These are phyloP conservation scores for Raphanus raphanistrum DNA, from an alignment of 345 rosid genomes.

Conservation along the genomic window DNA sequence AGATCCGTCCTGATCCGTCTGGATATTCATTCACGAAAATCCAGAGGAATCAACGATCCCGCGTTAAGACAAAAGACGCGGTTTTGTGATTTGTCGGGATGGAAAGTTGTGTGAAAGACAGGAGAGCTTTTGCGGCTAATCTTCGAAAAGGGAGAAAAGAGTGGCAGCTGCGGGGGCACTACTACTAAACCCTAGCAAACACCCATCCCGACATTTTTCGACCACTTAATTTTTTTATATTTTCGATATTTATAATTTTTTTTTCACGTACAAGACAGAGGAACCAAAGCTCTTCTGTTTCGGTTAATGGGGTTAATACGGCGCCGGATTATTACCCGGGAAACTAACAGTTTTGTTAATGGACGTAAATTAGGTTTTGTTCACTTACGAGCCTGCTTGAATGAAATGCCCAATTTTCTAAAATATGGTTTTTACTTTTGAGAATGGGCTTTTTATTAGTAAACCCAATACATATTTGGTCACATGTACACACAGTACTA, in stretches of 20 bases:
- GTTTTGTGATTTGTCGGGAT: neutral
- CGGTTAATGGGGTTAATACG: neutral
- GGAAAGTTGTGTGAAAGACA: neutral
- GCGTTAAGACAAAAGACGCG: neutral
- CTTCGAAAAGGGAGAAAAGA: neutral
- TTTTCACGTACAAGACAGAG: neutral
- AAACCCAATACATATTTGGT: neutral
- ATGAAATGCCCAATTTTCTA: slow-evolving; percentile 7
- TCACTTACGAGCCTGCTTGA: neutral
- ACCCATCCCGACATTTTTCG: slow-evolving; percentile 13
- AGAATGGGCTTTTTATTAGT: neutral
- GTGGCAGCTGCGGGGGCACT: slow-evolving; percentile 9
- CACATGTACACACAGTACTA: no score
- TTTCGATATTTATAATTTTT: neutral
- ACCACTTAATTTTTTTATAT: slow-evolving; percentile 8
- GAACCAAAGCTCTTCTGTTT: neutral
- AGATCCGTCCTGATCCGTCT: slow-evolving; percentile 44
- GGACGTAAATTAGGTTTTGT: neutral
- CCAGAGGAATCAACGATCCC: slow-evolving; percentile 9
- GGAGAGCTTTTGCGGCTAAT: slow-evolving; percentile 38
- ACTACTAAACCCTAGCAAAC: slow-evolving; percentile 64
- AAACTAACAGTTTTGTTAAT: neutral
- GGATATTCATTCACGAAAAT: slow-evolving; percentile 32
- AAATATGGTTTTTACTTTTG: neutral
- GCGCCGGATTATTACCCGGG: slow-evolving; percentile 16